These are phyloP conservation scores for Spirogloea muscicola DNA, from an alignment of 139 green algal species.

Conservation along the genomic window DNA sequence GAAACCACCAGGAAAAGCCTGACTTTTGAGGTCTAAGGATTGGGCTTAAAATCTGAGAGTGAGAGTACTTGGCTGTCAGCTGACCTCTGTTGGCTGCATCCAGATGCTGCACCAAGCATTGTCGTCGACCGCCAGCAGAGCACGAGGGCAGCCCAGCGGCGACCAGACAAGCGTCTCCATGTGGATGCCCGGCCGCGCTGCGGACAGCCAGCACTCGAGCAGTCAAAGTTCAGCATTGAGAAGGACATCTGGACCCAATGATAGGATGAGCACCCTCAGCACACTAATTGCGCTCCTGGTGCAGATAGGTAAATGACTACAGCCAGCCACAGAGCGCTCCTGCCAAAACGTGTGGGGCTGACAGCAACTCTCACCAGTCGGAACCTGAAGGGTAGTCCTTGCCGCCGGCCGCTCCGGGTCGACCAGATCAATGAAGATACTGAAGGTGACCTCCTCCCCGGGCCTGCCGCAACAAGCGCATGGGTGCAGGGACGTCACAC, in stretches of 20 bases:
- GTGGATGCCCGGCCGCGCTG: constrained; percentile 2
- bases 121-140: constrained; percentile 10
- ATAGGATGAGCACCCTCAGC: not conserved
- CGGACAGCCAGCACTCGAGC: not conserved
- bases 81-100: constrained; percentile 25
- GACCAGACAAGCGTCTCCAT: constrained; percentile 28
- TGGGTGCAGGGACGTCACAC: too few relatives aligned
- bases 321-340: not conserved
- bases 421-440: not conserved
- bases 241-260: not conserved
- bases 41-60: too few relatives aligned
- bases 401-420: constrained; percentile 8
- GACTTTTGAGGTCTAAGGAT: not conserved
- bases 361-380: not conserved
- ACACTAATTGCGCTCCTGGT: too few relatives aligned
- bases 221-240: too few relatives aligned
- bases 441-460: not conserved
- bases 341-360: too few relatives aligned
- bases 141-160: not conserved
- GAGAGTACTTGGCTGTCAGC: too few relatives aligned
- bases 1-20: not conserved
- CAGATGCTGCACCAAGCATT: constrained; percentile 1
- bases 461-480: not conserved
- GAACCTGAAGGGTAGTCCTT: not conserved
- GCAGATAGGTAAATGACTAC: not conserved